Conservation (phyloP, 768 basidiomycete species). For the Boletus rubropictus region DNA sequence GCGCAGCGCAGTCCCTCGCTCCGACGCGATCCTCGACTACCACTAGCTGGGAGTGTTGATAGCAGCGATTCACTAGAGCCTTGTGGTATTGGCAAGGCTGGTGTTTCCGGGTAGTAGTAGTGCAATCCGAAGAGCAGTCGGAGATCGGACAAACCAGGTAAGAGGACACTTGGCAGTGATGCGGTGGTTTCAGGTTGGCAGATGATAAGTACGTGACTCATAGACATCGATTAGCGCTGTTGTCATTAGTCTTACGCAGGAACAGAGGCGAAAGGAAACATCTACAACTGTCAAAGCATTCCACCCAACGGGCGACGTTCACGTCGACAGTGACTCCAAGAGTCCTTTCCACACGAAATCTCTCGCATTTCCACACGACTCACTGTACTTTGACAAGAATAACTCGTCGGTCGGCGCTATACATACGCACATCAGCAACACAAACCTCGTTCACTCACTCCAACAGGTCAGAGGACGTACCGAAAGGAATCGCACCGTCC, state of each 20-base stretch:
- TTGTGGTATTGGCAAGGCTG: no score
- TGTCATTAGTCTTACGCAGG: not conserved
- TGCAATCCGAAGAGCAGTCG: not conserved
- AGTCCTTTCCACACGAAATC: constrained; percentile 72
- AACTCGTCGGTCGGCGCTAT: constrained; percentile 54
- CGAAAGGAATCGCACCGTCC: constrained; percentile 47
- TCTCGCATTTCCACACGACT: constrained; percentile 72
- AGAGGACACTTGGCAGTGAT: not conserved
- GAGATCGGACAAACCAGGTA: not conserved
- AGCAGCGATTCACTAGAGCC: no score
- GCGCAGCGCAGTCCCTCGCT: not conserved
- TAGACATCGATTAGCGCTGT: not conserved
- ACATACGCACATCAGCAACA: not conserved
- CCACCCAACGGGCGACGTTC: not conserved
- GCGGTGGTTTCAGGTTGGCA: not conserved
- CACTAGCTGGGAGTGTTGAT: not conserved
- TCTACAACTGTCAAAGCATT: not conserved
- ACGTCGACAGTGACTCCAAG: constrained; percentile 30
- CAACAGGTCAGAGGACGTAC: constrained; percentile 29
- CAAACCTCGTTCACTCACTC: not conserved
- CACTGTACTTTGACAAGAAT: constrained; percentile 74
- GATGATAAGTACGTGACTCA: not conserved
- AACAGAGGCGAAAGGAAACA: not conserved
- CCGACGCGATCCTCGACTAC: not conserved
- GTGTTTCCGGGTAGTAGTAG: not conserved